Evolutionary conservation across 1,284 basidiomycete species (phyloP).

Genomic region (Boletus sp.): DNA sequence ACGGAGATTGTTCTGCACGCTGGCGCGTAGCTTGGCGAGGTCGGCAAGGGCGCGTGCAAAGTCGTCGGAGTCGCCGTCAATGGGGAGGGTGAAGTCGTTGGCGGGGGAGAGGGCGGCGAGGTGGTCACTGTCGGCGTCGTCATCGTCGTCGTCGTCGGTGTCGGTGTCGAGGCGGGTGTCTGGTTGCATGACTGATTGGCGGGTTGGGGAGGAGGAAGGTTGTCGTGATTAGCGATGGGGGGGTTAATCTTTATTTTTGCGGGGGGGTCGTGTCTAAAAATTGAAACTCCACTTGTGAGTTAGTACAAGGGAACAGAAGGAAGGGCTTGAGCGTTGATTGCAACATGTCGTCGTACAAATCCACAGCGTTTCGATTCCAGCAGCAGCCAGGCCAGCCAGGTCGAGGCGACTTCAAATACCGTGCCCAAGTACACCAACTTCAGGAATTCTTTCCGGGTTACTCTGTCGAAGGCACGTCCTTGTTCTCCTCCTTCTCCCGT

Average conservation of each 20-base stretch:
- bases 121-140: constrained; percentile 21
- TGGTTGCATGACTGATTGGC: constrained; percentile 25
- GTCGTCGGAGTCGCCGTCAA: constrained; percentile 43
- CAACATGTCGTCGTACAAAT: constrained; percentile 59
- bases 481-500: constrained; percentile 22
- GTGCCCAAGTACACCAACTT: constrained; percentile 56
- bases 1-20: constrained; percentile 70
- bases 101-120: constrained; percentile 21
- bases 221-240: constrained; percentile 1
- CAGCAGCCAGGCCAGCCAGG: constrained; percentile 29
- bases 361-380: constrained; percentile 43
- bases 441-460: constrained; percentile 78
- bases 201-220: background rate
- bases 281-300: constrained; percentile 32
- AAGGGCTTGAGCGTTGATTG: background rate
- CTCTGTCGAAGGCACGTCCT: constrained; percentile 67
- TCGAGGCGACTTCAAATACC: constrained; percentile 43
- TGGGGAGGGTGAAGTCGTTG: constrained; percentile 27
- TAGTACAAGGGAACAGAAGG: background rate
- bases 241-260: background rate
- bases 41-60: constrained; percentile 62
- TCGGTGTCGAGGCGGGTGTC: background rate
- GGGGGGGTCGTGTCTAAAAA: constrained; percentile 20
- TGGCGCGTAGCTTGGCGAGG: constrained; percentile 65
- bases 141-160: background rate